A percentile compares a stretch with the other conserved stretches of the same genome.
These are phyloP conservation scores for Chaetomiaceae sp. DNA, from an alignment of 2,329 filamentous ascomycete species.

Conservation along the genomic window DNA sequence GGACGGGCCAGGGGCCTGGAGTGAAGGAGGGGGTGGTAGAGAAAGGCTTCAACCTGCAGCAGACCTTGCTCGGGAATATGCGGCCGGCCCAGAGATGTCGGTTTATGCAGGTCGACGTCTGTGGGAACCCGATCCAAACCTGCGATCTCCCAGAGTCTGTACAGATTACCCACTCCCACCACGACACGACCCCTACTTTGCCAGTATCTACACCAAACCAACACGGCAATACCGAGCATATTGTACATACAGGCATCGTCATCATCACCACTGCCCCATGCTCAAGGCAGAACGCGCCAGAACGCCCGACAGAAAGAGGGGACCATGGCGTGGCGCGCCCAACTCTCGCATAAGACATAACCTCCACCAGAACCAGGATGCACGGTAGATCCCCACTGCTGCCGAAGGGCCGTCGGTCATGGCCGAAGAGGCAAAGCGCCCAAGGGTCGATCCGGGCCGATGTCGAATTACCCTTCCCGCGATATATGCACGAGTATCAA, in stretches of 20 bases:
- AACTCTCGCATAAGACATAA: neutral
- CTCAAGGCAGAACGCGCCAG: neutral
- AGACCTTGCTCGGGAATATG: slow-evolving; percentile 17
- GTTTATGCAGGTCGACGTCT: slow-evolving; percentile 19
- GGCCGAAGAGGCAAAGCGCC: slow-evolving; percentile 8
- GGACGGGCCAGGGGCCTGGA: slow-evolving; percentile 9
- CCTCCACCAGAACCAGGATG: neutral
- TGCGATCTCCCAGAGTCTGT: neutral
- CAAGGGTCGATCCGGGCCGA: slow-evolving; percentile 21
- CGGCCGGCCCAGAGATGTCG: slow-evolving; percentile 7
- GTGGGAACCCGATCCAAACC: slow-evolving; percentile 13
- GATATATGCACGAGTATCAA: neutral
- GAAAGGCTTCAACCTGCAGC: slow-evolving; percentile 9
- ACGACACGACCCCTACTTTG: neutral
- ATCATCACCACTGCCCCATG: too few relatives aligned
- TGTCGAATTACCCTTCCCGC: slow-evolving; percentile 8
- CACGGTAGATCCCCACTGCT: slow-evolving; percentile 10
- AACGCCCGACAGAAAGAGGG: too few relatives aligned
- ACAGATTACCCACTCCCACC: neutral
- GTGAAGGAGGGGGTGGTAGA: neutral
- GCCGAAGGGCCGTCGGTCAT: slow-evolving; percentile 17
- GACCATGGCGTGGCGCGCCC: neutral
- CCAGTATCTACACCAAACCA: too few relatives aligned
- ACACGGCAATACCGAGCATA: slow-evolving; percentile 4
- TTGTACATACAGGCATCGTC: too few relatives aligned